Evolutionary conservation across 2,329 filamentous ascomycete genomes (phyloP), one percentile per base, ranked within the genome.

Genomic region (Akanthomyces lecanii): DNA sequence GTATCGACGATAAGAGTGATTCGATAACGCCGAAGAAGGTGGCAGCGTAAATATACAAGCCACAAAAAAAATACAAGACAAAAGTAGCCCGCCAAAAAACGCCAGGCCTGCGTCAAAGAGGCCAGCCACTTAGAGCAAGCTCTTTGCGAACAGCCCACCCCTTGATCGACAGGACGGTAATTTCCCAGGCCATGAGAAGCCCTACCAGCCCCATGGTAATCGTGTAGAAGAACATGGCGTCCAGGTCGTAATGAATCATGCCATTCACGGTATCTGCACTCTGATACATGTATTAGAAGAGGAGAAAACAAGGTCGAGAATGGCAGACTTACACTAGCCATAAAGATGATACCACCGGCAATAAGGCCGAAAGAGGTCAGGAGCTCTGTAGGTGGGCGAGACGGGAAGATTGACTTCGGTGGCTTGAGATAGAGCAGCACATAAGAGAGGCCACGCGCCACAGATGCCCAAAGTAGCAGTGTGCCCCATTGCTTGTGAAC

Each of bases 151-250:
- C 76, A 5, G 91, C 92, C 92, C 92, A 96, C 30, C 92, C 93
- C 76, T 97, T 97, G 72, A 97, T 77, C 30, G 92, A 89, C 64
- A 97, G 85, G 12, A 90, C 79, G 33, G 92, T 71, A 23, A 96
- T 83, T 61, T 89, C 84, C 87, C 91, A 97, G 0, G 92, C 88
- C 90, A 97, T 94, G 58, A 96, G 75, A 57, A 97, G 81, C 2
- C 88, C 89, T 1, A 92, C 90, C 7, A 96, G 73, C 2, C 93
- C 94, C 85, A 96, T 90, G 11, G 87, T 90, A 40, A 97, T 84
- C 0, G 92, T 97, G 76, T 97, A 96, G 65, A 92, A 85, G 75
- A 97, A 95, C 92, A 97, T 97, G 66, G 91, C 91, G 71, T 97
- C 90, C 18, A 97, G 78, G 4, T 87, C 76, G 71, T 93, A 89